These are phyloP conservation scores for Trametes sanguinea DNA, from an alignment of 768 basidiomycete genomes.

Conservation along the genomic window DNA sequence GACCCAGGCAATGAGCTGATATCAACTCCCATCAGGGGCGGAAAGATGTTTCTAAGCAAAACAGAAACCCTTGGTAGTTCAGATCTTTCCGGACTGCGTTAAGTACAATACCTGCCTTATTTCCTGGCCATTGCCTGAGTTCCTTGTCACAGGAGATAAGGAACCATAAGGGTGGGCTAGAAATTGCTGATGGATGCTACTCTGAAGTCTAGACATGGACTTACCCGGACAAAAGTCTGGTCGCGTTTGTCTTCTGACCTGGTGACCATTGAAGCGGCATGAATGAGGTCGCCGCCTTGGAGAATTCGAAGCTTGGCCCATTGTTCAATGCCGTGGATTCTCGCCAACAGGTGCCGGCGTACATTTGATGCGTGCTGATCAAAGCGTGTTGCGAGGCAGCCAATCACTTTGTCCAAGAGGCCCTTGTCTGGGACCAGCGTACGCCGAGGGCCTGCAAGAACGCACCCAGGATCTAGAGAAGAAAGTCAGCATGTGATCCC, in stretches of 20 bases:
- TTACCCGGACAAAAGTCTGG: background rate
- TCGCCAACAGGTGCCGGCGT: background rate
- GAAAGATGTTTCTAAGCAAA: too few species aligned
- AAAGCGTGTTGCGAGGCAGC: background rate
- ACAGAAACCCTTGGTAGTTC: too few species aligned
- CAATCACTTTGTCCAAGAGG: background rate
- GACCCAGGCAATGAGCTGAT: too few species aligned
- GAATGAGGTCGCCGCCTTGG: conserved; percentile 35
- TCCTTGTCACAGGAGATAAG: too few species aligned
- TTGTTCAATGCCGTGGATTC: conserved; percentile 15
- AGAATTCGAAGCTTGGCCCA: conserved; percentile 33
- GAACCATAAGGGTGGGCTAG: too few species aligned
- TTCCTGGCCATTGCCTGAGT: too few species aligned
- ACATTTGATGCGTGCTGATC: background rate
- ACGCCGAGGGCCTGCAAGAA: background rate
- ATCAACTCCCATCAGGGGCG: too few species aligned
- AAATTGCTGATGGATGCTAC: background rate
- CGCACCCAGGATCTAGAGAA: background rate
- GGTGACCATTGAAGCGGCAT: conserved; percentile 8
- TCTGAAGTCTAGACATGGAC: background rate
- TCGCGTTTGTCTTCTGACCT: background rate
- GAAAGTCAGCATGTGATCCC: background rate
- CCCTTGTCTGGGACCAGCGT: background rate
- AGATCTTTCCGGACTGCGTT: too few species aligned
- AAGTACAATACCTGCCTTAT: too few species aligned